These are phyloP conservation scores for Alloascoidea hylecoeti DNA, from an alignment of 805 yeast species.

Conservation along the genomic window DNA sequence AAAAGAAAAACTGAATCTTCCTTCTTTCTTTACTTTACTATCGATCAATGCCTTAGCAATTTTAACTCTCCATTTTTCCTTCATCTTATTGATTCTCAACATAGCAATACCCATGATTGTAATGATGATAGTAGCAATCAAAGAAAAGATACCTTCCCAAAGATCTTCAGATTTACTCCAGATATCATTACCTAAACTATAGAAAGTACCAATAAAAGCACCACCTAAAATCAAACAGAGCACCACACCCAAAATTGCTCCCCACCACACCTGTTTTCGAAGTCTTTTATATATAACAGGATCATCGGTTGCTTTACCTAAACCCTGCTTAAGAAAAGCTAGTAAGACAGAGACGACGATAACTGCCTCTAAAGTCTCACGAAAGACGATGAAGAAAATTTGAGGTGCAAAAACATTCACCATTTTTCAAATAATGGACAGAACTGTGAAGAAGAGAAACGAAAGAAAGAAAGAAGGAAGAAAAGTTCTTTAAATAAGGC, in stretches of 20 bases:
- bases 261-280: conserved; percentile 55
- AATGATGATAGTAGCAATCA: conserved; percentile 64
- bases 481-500: no score
- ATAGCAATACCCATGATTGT: conserved; percentile 75
- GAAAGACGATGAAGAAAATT: conserved; percentile 66
- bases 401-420: conserved; percentile 37
- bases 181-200: conserved; percentile 50
- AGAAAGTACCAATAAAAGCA: conserved; percentile 73
- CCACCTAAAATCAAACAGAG: conserved; percentile 63
- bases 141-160: conserved; percentile 80
- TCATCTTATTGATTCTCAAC: conserved; percentile 77
- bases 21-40: conserved; percentile 32
- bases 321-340: conserved; percentile 65
- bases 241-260: conserved; percentile 48
- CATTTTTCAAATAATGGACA: no score
- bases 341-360: conserved; percentile 66
- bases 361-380: conserved; percentile 76
- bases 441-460: no score
- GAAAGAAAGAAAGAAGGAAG: no score
- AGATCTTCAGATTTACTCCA: conserved; percentile 68
- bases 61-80: conserved; percentile 76
- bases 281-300: conserved; percentile 31
- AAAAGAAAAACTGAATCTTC: conserved; percentile 26
- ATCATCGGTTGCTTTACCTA: conserved; percentile 27
- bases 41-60: conserved; percentile 61